Evolutionary conservation across 441 rosid species (phyloP), one percentile per base, ranked within the genome.

Genomic region (Eutrema salsugineum): DNA sequence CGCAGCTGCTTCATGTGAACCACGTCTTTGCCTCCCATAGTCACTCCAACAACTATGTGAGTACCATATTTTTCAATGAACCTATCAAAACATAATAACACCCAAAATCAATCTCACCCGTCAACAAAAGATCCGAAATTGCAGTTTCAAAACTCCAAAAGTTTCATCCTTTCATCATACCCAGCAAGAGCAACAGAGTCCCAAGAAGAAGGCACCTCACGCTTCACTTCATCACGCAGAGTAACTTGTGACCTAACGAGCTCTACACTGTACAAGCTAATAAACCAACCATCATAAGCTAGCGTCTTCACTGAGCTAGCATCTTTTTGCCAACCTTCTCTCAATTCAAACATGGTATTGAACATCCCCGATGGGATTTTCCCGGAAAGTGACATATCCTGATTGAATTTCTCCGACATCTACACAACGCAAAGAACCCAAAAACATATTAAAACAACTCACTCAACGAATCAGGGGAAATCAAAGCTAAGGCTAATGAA

Each of bases 361-460:
- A 89, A 94, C 28, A 77, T 60, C 33, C 99, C 99, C 0, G 90
- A 86, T 0, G 97, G 99, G 10, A 94, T 90, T 82, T 94, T 92
- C 56, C 97, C 94, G 0, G 86, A 73, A 22, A 94, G 83, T 47
- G 83, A 79, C 65, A 90, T 63, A 14, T 86, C 94, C 75, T 81
- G 94, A 73, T 92, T 94, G 73, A 89, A 84, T 78, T 89, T 89
- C 90, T 90, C 98, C 40, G 99, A 92, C 99, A 94, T 94, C 98
- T 94, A 78, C 75, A 77, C 56, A 48, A 12, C 47, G 5, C 17
- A n/a, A 53, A 3, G 27, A 24, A 3, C 17, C 43, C 35, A 33
- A 9, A 35, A 11, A 38, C 11, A 38, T 14, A 38, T 0, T 10
- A 19, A 40, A 20, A 19, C 11, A 10, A 30, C 28, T 19, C 32